Evolutionary conservation across 2,329 filamentous ascomycete species (phyloP).

Genomic region (Mycosphaerelloides madeirae): DNA sequence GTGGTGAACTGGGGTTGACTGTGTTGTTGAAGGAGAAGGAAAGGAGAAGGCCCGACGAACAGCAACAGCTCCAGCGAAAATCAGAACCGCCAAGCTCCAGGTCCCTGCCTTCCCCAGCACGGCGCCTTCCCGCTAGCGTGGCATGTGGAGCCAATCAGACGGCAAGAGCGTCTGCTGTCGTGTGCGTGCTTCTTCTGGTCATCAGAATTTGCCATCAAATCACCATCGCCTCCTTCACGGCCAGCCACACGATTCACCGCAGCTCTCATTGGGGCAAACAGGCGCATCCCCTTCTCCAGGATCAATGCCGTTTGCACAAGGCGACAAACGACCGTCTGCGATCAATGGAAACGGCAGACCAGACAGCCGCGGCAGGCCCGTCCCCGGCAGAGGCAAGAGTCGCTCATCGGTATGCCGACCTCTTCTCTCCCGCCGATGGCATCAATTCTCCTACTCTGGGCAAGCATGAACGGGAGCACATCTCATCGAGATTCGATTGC

Average conservation of each 20-base stretch:
- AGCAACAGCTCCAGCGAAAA: conserved; percentile 3
- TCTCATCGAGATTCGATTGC: too few relatives aligned
- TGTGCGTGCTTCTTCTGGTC: too few relatives aligned
- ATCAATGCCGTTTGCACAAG: too few relatives aligned
- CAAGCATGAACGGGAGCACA: too few relatives aligned
- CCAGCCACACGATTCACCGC: too few relatives aligned
- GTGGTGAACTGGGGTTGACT: conserved; percentile 18
- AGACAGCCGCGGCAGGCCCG: conserved; percentile 8
- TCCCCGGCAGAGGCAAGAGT: conserved; percentile 8
- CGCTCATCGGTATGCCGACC: conserved; percentile 6
- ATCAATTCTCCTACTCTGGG: too few relatives aligned
- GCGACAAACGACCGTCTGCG: too few relatives aligned
- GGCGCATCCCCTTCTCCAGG: too few relatives aligned
- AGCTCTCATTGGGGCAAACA: too few relatives aligned
- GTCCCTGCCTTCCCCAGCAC: not conserved
- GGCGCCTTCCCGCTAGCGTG: not conserved
- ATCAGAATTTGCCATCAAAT: too few relatives aligned
- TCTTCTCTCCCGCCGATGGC: not conserved
- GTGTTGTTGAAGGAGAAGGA: conserved; percentile 24
- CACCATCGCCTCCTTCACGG: too few relatives aligned
- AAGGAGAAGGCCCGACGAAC: conserved; percentile 5
- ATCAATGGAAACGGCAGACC: conserved; percentile 23
- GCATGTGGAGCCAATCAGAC: not conserved
- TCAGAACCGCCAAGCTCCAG: conserved; percentile 2
- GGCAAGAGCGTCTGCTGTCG: not conserved